Evolutionary conservation across 2,329 filamentous ascomycete species (phyloP), one percentile per base, ranked within the genome.

Genomic region (Diplodia corticola): DNA sequence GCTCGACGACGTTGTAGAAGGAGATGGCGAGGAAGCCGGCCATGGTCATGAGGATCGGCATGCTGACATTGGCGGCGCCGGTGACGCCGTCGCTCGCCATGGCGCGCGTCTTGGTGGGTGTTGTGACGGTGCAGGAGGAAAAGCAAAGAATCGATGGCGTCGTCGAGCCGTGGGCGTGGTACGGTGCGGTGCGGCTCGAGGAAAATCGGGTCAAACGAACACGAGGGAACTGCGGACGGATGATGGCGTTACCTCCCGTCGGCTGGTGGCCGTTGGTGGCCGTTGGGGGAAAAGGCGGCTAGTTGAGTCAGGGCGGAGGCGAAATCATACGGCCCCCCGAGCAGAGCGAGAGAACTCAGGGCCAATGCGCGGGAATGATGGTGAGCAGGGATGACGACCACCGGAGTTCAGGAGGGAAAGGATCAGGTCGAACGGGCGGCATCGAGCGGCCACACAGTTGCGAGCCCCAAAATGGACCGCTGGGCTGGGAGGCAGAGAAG

Each of bases 1-100:
- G 74, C 69, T 84, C 82, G 17, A 82, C 68, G 15, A 77, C 74
- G 64, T 80, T 80, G 68, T 80, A 81, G 12, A 79, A 69, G 0
- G 75, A 63, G 4, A 78, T 70, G 10, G 74, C 74, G 15, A 76
- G 69, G 22, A 77, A 68, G 37, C 72, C 72, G 22, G 75, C 74
- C 57, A 75, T 75, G 10, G 69, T 71, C 61, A 73, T 70, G 4
- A 68, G 69, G 48, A 67, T 67, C 4, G 70, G 69, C 12, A 49
- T 9, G 12, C 57, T 20, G 40, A 35, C 57, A 9, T n/a, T 35
- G 44, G 57, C 57, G 0, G 44, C 26, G 44, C 57, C 57, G 12
- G 57, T 61, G 28, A 61, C 44, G 44, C 57, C 57, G 44, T 61
- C 57, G 44, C 28, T 49, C 17, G 57, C 40, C 57, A 61, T 61